Base-by-base conservation (phyloP, 768 basidiomycete genomes). In the Hemileccinum impolitum region DNA sequence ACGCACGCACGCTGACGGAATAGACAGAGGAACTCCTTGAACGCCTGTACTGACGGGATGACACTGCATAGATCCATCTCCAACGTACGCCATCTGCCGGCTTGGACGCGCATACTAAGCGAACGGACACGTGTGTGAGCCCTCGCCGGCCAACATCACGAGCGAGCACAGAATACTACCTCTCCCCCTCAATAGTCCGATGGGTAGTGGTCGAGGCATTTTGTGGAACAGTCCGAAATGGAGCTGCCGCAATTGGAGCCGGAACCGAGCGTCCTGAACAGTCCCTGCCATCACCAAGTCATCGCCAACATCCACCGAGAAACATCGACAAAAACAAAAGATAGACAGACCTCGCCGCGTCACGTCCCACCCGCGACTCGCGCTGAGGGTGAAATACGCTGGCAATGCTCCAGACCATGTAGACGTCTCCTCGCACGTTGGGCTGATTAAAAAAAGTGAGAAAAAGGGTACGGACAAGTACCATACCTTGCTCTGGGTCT, bases 251-350 rank as follows among this genome's bases (percentile, higher is more conserved):
- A 30, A 8, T 30, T 30, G 28, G 8, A 19, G n/a, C 28, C n/a
- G 19, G n/a, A 15, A n/a, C 21, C 18, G n/a, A 23, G 30, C 21
- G 26, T 14, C 17, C 53, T 7, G 25, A 30, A 14, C 10, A 8
- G n/a, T 42, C 57, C 43, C 58, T 59, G n/a, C 17, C 23, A 26
- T n/a, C 13, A 8, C 17, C 31, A 31, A 15, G 48, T 56, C 39
- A 57, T 10, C 4, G n/a, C 23, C 6, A 19, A 3, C 11, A 30
- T 21, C 31, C 4, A 41, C 30, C 15, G 30, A 14, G 17, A 21
- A 21, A 2, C 8, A 9, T n/a, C n/a, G n/a, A n/a, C n/a, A n/a
- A n/a, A n/a, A n/a, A n/a, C n/a, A 13, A 39, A n/a, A 37, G 7
- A 10, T 7, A 34, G 9, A 54, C n/a, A n/a, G 6, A 60, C 58